These are phyloP conservation scores for Haplographium delicatum DNA, from an alignment of 495 filamentous ascomycete species.

Conservation along the genomic window DNA sequence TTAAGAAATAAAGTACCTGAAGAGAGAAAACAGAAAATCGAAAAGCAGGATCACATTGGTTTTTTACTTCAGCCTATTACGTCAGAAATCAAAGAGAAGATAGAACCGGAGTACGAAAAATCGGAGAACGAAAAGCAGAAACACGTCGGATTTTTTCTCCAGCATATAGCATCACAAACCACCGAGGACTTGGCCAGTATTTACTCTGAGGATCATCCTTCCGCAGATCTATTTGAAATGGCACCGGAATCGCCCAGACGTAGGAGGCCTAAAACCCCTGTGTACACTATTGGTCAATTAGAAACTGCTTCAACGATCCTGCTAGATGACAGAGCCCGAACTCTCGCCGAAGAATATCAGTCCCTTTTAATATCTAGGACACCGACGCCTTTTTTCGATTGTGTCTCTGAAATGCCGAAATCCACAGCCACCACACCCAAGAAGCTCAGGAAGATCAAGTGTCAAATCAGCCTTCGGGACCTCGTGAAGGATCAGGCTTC, in stretches of 20 bases:
- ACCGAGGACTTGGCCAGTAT: background rate
- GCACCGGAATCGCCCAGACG: background rate
- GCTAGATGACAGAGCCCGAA: constrained; percentile 4
- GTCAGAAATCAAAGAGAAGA: no score
- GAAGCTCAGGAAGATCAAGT: constrained; percentile 21
- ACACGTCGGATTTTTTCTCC: background rate
- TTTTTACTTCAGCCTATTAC: no score
- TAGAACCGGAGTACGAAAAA: background rate
- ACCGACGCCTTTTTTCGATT: constrained; percentile 11
- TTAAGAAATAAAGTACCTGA: no score
- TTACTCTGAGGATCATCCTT: background rate
- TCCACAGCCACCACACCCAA: no score
- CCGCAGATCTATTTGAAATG: no score
- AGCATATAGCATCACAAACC: background rate
- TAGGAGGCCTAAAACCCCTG: constrained; percentile 21
- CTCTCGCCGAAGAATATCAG: constrained; percentile 19
- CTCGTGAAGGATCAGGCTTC: constrained; percentile 9
- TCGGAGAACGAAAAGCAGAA: background rate
- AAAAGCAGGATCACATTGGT: no score
- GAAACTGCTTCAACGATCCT: constrained; percentile 1
- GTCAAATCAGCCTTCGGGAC: constrained; percentile 19
- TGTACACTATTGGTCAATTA: constrained; percentile 19
- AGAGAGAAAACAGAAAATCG: background rate
- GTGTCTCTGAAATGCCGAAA: background rate
- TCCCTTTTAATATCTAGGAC: constrained; percentile 11